Percentiles rank a stretch among this genome's conserved stretches.
Evolutionary conservation across 106 monocot genomes (phyloP).

Genomic region (Cymbidium sinense): DNA sequence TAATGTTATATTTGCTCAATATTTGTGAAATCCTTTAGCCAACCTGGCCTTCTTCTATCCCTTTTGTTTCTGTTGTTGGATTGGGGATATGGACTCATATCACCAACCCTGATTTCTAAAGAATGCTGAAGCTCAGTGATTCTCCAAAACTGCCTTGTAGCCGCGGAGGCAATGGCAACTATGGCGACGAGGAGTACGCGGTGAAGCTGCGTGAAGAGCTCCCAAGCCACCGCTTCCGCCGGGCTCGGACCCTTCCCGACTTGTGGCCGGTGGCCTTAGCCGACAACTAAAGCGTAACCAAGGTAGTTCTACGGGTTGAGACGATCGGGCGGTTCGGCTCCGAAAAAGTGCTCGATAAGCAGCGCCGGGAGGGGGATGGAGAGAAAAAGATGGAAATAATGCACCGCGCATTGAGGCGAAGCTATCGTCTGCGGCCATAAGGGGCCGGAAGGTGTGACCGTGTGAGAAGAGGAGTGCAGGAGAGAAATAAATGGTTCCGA

Average conservation of each 20-base stretch:
- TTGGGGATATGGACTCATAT: too few species aligned
- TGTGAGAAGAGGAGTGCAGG: neutral
- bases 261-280: constrained; percentile 46
- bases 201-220: constrained; percentile 76
- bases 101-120: constrained; percentile 56
- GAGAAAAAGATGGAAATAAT: constrained; percentile 27
- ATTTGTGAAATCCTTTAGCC: too few species aligned
- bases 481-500: neutral
- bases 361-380: constrained; percentile 14
- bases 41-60: too few species aligned
- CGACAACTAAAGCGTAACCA: constrained; percentile 73
- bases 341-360: constrained; percentile 27
- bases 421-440: neutral
- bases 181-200: constrained; percentile 66
- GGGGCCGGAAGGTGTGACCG: neutral
- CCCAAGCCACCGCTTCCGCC: constrained; percentile 64
- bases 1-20: too few species aligned
- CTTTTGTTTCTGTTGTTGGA: too few species aligned
- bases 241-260: constrained; percentile 24
- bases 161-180: constrained; percentile 40
- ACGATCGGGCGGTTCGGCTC: constrained; percentile 12
- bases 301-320: constrained; percentile 7
- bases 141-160: constrained; percentile 24
- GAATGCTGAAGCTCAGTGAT: constrained; percentile 50
- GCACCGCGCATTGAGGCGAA: constrained; percentile 6